Base-by-base conservation (phyloP, 768 basidiomycete genomes). In the Phaeotremella fagi region DNA sequence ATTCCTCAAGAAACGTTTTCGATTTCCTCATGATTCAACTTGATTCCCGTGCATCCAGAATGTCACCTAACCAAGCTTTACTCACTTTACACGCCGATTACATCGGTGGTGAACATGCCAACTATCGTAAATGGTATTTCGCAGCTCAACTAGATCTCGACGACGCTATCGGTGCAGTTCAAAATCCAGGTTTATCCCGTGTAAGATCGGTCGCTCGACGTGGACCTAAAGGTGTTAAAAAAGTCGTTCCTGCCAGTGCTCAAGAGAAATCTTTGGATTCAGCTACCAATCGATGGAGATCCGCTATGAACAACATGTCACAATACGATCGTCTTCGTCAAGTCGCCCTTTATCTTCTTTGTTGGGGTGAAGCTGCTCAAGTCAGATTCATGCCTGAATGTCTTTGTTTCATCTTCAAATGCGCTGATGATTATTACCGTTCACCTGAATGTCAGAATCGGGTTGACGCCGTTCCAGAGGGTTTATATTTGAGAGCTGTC, bases 81-180 rank as follows among this genome's bases (percentile, higher is more conserved):
- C 79, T 95, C 50, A 98, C 92, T 0, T 81, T 99, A 1, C 95
- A 99, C 66, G 95, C 94, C 53, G 95, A 98, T 74, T 99, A 98
- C 75, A 97, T 99, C 64, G 95, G 95, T 20, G 95, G 95, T 2
- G 88, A 94, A 74, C 86, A 97, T 67, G 90, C 95, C 45, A 98
- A 98, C 78, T 98, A 98, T 77, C 88, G 95, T 57, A 97, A 97
- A 78, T 98, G 95, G 95, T 99, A 99, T 78, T 99, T 98, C 75
- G 95, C 94, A 25, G 91, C 94, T 18, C 95, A 99, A 75, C 84
- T 99, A 55, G 94, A 98, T 74, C 85, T 98, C 37, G 95, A 99
- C 74, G 95, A 99, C 63, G 94, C 91, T 44, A 85, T 98, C 48
- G 95, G 94, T 25, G 83, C 87, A 55, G 81, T 82, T 4, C 90